Base-by-base conservation (phyloP, 1,284 basidiomycete genomes). In the Lentinus polychrous region DNA sequence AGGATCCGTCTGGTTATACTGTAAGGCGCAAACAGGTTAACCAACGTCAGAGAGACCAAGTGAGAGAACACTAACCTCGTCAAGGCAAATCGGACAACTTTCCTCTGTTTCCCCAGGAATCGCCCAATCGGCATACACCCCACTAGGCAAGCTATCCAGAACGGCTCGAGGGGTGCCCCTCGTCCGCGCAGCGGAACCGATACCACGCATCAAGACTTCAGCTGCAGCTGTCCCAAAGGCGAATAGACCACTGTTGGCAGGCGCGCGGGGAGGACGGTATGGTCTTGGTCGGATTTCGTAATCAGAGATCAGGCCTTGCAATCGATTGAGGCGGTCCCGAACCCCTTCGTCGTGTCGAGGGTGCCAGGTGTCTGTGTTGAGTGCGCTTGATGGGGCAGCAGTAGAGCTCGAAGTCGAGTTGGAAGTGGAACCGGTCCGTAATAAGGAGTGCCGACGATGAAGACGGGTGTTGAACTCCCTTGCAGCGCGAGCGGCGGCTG, bases 81-180 rank as follows among this genome's bases (percentile, higher is more conserved):
- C 86, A 53, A 89, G 64, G 58, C 86, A 89, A 43, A 89, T 89
- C 2, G 86, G 85, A 60, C 86, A 89, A 36, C 84, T 73, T 46
- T 74, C 69, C 55, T 89, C 86, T 46, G 79, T 79, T 33, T 80
- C 81, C 0, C 67, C 57, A 3, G 63, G 61, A 3, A 67, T 76
- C 32, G 71, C 73, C 83, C 83, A 89, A 31, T 86, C 83, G 52
- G 75, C 75, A 61, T 81, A 88, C 12, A 69, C 62, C 0, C 71
- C 83, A 17, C 70, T 78, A 22, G 83, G 78, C 47, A 88, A 64
- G 0, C 71, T 68, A 10, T 74, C 64, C 40, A 89, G 66, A 27
- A 85, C 68, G n/a, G 77, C 65, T 0, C 73, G 71, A 2, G 84
- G 78, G 0, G 82, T 83, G 17, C 74, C 73, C 22, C 71, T 53